phyloP scores from a whole-genome alignment of 2,329 filamentous ascomycete genomes.

The Ophiosphaerella herpotricha region DNA sequence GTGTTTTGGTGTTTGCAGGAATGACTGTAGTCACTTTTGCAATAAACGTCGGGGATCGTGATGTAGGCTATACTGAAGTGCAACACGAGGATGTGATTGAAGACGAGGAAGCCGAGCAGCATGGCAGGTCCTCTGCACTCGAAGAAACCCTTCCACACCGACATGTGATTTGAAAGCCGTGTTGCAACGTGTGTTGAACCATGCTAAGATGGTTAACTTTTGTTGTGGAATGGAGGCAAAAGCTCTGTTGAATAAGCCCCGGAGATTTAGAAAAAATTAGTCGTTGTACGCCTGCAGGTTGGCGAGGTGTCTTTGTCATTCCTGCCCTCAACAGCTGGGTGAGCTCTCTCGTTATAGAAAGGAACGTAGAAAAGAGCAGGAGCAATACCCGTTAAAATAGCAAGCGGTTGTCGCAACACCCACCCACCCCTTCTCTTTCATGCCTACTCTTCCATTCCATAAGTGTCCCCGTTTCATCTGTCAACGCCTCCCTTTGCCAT shows the following conservation, averaged over 20 bases:
- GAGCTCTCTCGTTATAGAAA: too few relatives aligned
- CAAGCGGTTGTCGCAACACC: not conserved
- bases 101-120: conserved; percentile 15
- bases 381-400: not conserved
- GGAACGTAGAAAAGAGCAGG: not conserved
- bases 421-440: not conserved
- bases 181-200: too few relatives aligned
- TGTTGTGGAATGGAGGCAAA: too few relatives aligned
- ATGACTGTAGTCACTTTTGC: conserved; percentile 34
- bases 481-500: conserved; percentile 24
- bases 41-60: conserved; percentile 31
- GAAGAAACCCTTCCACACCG: conserved; percentile 8
- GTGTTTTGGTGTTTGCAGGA: conserved; percentile 27
- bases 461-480: conserved; percentile 15
- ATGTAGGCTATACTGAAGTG: conserved; percentile 24
- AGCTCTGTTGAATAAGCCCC: too few relatives aligned
- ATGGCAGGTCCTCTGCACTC: conserved; percentile 17
- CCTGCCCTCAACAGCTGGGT: too few relatives aligned
- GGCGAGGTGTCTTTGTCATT: too few relatives aligned
- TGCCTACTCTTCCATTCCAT: conserved; percentile 1
- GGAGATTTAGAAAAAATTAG: too few relatives aligned
- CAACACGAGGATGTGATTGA: conserved; percentile 19
- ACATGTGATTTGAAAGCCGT: not conserved
- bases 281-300: too few relatives aligned
- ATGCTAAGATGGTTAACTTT: too few relatives aligned